These are phyloP conservation scores for Macrocybe gigantea DNA, from an alignment of 768 basidiomycete genomes.

Conservation along the genomic window DNA sequence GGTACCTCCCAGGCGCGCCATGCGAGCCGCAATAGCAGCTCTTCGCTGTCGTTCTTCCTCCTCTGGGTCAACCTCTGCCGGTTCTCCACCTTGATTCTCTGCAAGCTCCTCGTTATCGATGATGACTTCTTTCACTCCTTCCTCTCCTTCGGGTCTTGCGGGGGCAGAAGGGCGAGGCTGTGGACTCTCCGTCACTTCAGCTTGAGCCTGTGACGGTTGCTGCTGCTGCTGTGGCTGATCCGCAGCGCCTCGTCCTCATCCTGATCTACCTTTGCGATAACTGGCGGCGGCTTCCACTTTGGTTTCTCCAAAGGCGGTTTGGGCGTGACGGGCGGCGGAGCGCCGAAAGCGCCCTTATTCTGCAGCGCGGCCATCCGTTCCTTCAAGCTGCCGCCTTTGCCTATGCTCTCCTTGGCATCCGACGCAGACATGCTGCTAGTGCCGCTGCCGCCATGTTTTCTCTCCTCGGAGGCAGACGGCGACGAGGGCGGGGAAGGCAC, in stretches of 20 bases:
- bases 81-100: slow-evolving; percentile 19
- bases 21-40: slow-evolving; percentile 84
- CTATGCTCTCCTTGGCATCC: slow-evolving; percentile 87
- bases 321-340: slow-evolving; percentile 44
- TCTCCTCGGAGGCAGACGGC: slow-evolving; percentile 18
- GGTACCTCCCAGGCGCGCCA: slow-evolving; percentile 89
- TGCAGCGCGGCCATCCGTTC: slow-evolving; percentile 95
- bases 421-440: slow-evolving; percentile 62
- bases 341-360: slow-evolving; percentile 76
- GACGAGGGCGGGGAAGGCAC: slow-evolving; percentile 45
- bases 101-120: slow-evolving; percentile 7
- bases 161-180: slow-evolving; percentile 22
- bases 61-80: slow-evolving; percentile 41
- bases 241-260: slow-evolving; percentile 33
- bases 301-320: slow-evolving; percentile 64
- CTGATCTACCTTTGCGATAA: slow-evolving; percentile 35
- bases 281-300: slow-evolving; percentile 83
- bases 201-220: slow-evolving; percentile 6
- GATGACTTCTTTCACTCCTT: slow-evolving; percentile 8
- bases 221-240: slow-evolving; percentile 9
- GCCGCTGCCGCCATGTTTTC: slow-evolving; percentile 17
- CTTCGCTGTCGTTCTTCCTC: slow-evolving; percentile 75
- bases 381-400: slow-evolving; percentile 73
- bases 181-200: slow-evolving; percentile 16
- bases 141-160: slow-evolving; percentile 13